Percentiles rank a stretch among this genome's conserved stretches.
phyloP scores from a whole-genome alignment of 2,329 filamentous ascomycete species.

The Metarhizium robertsii region DNA sequence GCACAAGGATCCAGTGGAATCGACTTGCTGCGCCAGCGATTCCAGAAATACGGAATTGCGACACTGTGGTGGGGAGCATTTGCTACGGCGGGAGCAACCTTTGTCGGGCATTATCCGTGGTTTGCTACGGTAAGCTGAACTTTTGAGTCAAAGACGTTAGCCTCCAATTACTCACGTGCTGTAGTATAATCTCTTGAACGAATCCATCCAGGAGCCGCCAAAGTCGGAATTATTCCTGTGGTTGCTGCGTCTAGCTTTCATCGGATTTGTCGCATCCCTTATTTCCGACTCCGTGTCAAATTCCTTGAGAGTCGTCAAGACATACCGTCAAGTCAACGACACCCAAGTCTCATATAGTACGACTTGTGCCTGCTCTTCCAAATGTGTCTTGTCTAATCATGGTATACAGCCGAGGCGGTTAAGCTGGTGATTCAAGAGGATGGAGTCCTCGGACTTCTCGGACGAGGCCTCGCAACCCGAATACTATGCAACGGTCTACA shows the following conservation, averaged over 20 bases:
- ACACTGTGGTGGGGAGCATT: conserved; percentile 41
- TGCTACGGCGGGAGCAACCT: conserved; percentile 37
- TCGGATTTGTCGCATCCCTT: conserved; percentile 32
- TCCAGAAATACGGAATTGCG: conserved; percentile 33
- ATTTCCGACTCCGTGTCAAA: conserved; percentile 38
- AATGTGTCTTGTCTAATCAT: not conserved
- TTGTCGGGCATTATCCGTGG: conserved; percentile 41
- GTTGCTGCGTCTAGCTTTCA: conserved; percentile 29
- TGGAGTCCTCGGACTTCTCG: conserved; percentile 31
- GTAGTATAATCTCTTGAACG: conserved; percentile 34
- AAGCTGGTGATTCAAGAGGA: conserved; percentile 29
- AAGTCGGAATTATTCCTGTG: conserved; percentile 30
- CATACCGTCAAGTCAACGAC: conserved; percentile 40
- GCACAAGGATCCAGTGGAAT: conserved; percentile 35
- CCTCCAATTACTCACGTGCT: too few relatives aligned
- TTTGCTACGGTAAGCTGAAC: conserved; percentile 32
- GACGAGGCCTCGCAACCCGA: conserved; percentile 35
- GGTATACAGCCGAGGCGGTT: conserved; percentile 29
- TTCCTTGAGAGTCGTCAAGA: conserved; percentile 37
- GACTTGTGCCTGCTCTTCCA: not conserved
- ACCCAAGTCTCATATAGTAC: conserved; percentile 36
- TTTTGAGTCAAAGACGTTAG: too few relatives aligned
- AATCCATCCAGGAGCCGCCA: conserved; percentile 28
- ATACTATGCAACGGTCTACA: conserved; percentile 39
- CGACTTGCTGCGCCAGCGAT: conserved; percentile 30